phyloP scores from a whole-genome alignment of 345 rosid genomes.

The Acer saccharum region DNA sequence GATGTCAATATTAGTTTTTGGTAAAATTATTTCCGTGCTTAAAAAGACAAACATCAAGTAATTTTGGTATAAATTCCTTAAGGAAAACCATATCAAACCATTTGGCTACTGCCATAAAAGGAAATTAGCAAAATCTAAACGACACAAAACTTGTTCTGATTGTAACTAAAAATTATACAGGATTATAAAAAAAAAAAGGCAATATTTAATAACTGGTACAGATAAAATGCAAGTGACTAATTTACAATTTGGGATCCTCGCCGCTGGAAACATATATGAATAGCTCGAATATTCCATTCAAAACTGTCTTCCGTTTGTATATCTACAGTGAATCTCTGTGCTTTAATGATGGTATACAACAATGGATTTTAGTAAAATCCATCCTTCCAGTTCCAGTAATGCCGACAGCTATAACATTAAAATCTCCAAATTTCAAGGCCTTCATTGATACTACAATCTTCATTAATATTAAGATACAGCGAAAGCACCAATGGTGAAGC shows the following conservation, averaged over 20 bases:
- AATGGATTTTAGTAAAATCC: neutral
- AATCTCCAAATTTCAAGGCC: neutral
- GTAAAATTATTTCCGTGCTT: too few species aligned
- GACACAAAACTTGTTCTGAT: neutral
- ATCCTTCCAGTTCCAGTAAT: neutral
- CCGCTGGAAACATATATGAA: neutral
- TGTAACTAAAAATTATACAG: neutral
- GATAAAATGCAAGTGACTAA: neutral
- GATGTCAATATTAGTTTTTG: too few species aligned
- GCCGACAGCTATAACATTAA: neutral
- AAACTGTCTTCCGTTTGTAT: neutral
- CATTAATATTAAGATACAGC: neutral
- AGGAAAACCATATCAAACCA: neutral
- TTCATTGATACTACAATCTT: neutral
- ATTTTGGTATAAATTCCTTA: neutral
- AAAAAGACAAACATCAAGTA: too few species aligned
- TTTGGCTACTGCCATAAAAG: slow-evolving; percentile 2
- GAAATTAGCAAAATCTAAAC: neutral
- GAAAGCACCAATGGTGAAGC: neutral
- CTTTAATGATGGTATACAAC: neutral
- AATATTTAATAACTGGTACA: too few species aligned
- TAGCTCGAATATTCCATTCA: neutral
- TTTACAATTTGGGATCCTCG: neutral
- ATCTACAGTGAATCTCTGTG: neutral
- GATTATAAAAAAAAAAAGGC: neutral